Evolutionary conservation across 805 yeast genomes (phyloP).

Genomic region (Starmerella bombicola): DNA sequence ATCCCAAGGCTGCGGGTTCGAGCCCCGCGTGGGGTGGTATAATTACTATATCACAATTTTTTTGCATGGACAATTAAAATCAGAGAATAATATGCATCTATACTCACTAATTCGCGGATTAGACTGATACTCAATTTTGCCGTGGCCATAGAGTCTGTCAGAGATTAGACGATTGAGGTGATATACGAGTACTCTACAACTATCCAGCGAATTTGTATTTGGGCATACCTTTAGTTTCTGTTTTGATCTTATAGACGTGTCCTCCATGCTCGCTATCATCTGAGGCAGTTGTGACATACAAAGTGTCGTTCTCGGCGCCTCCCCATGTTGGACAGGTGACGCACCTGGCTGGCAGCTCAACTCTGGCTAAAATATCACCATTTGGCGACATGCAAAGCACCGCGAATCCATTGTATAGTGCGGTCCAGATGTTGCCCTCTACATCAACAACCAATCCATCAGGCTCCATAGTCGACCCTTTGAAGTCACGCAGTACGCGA

Average conservation of each 20-base stretch:
- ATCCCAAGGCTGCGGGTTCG: conserved; percentile 26
- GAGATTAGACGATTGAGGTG: too few relatives aligned
- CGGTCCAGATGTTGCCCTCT: conserved; percentile 26
- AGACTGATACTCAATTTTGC: too few relatives aligned
- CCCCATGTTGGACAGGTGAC: conserved; percentile 32
- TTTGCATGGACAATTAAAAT: too few relatives aligned
- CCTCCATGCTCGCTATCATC: conserved; percentile 26
- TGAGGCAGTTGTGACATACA: conserved; percentile 26
- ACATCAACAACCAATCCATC: conserved; percentile 23
- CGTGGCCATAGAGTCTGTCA: too few relatives aligned
- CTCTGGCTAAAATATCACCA: conserved; percentile 25
- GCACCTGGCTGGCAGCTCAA: conserved; percentile 20
- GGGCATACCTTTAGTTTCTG: conserved; percentile 24
- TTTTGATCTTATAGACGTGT: conserved; percentile 25
- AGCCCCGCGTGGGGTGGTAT: conserved; percentile 24
- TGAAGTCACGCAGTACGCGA: conserved; percentile 18
- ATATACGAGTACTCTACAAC: too few relatives aligned
- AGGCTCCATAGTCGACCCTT: conserved; percentile 23
- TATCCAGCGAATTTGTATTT: conserved; percentile 27
- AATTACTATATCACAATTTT: conserved; percentile 2
- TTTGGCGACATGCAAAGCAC: conserved; percentile 23
- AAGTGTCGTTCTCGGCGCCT: conserved; percentile 24
- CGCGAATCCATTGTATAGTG: conserved; percentile 22
- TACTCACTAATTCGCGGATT: too few relatives aligned
- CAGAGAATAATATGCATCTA: too few relatives aligned